Evolutionary conservation across 2,329 filamentous ascomycete species (phyloP).

Genomic region (Xylaria sp.): DNA sequence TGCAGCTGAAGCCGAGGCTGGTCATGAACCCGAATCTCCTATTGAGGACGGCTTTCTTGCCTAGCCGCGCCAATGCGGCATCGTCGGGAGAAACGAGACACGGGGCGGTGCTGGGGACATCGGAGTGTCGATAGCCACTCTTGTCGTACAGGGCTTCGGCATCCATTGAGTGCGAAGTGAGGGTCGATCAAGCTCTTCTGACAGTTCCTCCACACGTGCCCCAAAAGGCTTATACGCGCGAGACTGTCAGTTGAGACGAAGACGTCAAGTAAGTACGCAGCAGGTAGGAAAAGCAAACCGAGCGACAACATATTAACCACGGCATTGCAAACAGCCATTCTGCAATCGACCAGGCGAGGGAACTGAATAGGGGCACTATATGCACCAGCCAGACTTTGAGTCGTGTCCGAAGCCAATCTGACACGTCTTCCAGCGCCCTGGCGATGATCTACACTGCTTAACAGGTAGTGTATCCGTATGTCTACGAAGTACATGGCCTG

Average conservation of each 20-base stretch:
- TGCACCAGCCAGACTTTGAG: background rate
- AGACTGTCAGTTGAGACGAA: background rate
- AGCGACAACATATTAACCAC: no score
- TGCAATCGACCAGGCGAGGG: background rate
- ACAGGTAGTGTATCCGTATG: background rate
- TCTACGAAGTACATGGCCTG: background rate
- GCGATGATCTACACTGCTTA: background rate
- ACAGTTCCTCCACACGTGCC: background rate
- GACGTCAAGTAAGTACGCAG: background rate
- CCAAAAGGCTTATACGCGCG: background rate
- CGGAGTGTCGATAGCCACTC: background rate
- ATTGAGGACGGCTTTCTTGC: slow-evolving; percentile 19
- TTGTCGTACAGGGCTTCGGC: background rate
- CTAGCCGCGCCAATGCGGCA: slow-evolving; percentile 11
- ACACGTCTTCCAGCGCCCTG: background rate
- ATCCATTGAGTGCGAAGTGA: background rate
- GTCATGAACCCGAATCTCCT: slow-evolving; percentile 22
- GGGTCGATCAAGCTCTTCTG: background rate
- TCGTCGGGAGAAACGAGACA: slow-evolving; percentile 1
- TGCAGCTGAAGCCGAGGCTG: slow-evolving; percentile 21
- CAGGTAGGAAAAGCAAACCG: no score
- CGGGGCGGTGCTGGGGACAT: background rate
- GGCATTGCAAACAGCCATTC: background rate
- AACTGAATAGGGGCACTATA: background rate
- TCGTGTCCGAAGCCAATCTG: background rate